Base-by-base conservation (phyloP, 768 basidiomycete species). In the Hericium rajendrae region DNA sequence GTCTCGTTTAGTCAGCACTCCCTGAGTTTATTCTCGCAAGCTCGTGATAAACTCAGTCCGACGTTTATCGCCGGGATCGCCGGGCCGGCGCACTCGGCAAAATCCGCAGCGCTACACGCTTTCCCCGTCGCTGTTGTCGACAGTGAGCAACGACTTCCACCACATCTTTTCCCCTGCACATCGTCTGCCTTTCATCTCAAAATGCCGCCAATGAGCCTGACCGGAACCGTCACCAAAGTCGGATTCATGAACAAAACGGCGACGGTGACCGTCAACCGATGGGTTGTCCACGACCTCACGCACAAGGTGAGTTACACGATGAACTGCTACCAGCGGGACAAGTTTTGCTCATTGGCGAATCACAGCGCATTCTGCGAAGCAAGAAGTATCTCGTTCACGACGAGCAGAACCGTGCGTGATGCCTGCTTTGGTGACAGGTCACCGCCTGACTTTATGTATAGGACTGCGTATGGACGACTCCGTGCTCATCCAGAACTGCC, bases 191-290 rank as follows among this genome's bases (percentile, higher is more conserved):
- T 20, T 11, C 8, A n/a, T 24, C 16, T 15, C 52, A 69, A 61
- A 8, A 91, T 91, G 88, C 85, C 88, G 38, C 88, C 90, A 26
- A 84, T 91, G 82, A 72, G 83, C 15, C 79, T 92, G 61, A 76
- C 76, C 22, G 90, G 90, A 16, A 64, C 83, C 40, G 91, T 92
- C 18, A 86, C 88, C 37, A 91, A 88, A 69, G 85, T 80, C 20
- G 89, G 91, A 9, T 81, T 76, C 62, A 92, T 92, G 89, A 76
- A 83, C 55, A 91, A 91, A 68, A 92, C 90, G 0, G 90, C 79
- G 13, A 92, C 91, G 0, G 89, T 92, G 51, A 84, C 86, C 0
- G 88, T 92, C 8, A 83, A 85, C 22, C 80, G 90, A 57, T 82
- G 77, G 74, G 76, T 86, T 40, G 70, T 81, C n/a, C 88, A 92